Base-by-base conservation (phyloP, 768 basidiomycete species). In the Collybia sordida region DNA sequence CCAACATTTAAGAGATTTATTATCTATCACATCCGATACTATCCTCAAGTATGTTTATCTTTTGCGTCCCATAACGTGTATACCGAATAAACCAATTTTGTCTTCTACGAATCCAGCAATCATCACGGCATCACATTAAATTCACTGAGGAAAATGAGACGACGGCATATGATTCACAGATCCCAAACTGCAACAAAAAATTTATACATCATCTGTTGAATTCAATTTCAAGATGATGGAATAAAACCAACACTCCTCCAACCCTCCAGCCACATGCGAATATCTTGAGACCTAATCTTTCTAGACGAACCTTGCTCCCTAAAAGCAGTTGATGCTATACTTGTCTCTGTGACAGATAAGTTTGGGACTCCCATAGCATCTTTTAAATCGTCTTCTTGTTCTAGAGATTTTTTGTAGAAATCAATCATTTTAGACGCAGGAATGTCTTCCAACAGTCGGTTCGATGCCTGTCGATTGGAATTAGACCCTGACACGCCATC, bases 361-460 rank as follows among this genome's bases (percentile, higher is more conserved):
- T 25, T 25, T 1, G 55, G 55, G 8, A 57, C 50, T 2, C 52
- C 52, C 52, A 57, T 57, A n/a, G 49, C 52, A 14, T 57, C 55
- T 14, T 31, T 31, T 12, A 14, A 31, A 28, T 41, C 28, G 7
- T 35, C 19, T 17, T 42, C 48, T 19, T 15, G 39, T 6, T 40
- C 31, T 27, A 47, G 25, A 11, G 43, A 45, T 21, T 22, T 22
- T 42, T 40, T 23, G 47, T 52, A 58, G 36, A 55, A 55, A n/a
- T 52, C 54, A 4, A 58, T 31, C 8, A 45, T 43, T 28, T 55
- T 55, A 15, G 51, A 28, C 4, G 47, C 54, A 23, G 57, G 57
- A 21, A 56, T 23, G 8, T 19, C 18, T 8, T 55, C 37, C 6
- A 42, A 43, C 17, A 47, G 22, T 11, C 11, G 27, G 27, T 27